Evolutionary conservation across 441 rosid species (phyloP).

Genomic region (Dalechampia spathulata): DNA sequence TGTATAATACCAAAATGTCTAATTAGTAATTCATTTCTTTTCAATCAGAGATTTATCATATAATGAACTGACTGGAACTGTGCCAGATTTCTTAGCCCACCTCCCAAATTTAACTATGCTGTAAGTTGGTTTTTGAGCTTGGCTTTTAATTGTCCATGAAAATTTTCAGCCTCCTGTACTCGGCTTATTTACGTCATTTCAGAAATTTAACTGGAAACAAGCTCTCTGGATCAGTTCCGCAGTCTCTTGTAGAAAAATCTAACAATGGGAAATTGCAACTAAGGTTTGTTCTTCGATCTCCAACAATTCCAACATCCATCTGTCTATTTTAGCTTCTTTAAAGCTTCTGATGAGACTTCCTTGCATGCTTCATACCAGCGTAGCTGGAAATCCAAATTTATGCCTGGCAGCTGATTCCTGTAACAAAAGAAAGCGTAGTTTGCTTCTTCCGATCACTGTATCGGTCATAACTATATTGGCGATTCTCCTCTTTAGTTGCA

Average conservation of each 20-base stretch:
- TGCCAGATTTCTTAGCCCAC: conserved; percentile 18
- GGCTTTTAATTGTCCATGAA: background rate
- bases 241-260: conserved; percentile 5
- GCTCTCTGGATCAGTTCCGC: conserved; percentile 17
- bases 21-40: too few species aligned
- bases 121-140: conserved; percentile 13
- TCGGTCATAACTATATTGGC: background rate
- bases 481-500: background rate
- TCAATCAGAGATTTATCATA: conserved; percentile 16
- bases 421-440: background rate
- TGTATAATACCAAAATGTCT: background rate
- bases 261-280: conserved; percentile 6
- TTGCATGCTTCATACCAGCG: background rate
- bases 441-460: background rate
- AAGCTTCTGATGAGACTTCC: background rate
- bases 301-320: background rate
- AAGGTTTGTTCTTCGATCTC: conserved; percentile 11
- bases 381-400: background rate
- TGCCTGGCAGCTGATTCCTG: background rate
- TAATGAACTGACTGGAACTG: conserved; percentile 12
- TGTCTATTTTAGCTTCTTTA: background rate
- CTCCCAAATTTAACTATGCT: conserved; percentile 8
- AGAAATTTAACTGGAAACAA: conserved; percentile 18
- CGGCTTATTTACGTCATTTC: background rate
- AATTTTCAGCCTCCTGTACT: background rate